Conservation (phyloP, 768 basidiomycete genomes). For the Collybiopsis confluens region DNA sequence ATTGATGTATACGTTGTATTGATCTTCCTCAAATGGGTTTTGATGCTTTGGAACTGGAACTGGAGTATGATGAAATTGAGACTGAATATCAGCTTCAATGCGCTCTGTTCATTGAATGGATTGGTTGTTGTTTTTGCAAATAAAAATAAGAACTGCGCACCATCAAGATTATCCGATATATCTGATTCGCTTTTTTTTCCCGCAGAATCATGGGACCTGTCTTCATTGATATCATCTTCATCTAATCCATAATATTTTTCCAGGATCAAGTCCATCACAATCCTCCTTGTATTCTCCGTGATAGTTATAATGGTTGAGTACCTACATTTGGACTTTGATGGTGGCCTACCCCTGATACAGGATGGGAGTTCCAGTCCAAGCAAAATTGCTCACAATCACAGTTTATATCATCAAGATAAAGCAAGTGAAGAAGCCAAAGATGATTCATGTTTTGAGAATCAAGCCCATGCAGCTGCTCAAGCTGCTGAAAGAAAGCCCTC, state of each 20-base stretch:
- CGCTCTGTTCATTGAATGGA: too few species aligned
- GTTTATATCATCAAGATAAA: constrained; percentile 36
- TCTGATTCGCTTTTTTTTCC: too few species aligned
- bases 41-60: neutral
- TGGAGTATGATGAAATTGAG: too few species aligned
- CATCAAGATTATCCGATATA: too few species aligned
- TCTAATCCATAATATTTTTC: too few species aligned
- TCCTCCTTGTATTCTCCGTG: too few species aligned
- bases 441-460: constrained; percentile 26
- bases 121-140: too few species aligned
- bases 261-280: too few species aligned
- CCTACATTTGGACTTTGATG: constrained; percentile 19
- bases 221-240: too few species aligned
- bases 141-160: too few species aligned
- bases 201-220: too few species aligned
- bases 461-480: constrained; percentile 31
- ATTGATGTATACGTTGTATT: neutral
- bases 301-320: neutral
- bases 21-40: neutral
- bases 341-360: constrained; percentile 23
- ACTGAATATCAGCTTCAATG: too few species aligned
- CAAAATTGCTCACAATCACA: constrained; percentile 29
- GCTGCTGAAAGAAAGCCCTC: constrained; percentile 35
- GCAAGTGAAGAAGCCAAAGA: constrained; percentile 38
- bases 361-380: constrained; percentile 36